These are phyloP conservation scores for Phlebiopsis flavidoalba DNA, from an alignment of 768 basidiomycete species.

Conservation along the genomic window DNA sequence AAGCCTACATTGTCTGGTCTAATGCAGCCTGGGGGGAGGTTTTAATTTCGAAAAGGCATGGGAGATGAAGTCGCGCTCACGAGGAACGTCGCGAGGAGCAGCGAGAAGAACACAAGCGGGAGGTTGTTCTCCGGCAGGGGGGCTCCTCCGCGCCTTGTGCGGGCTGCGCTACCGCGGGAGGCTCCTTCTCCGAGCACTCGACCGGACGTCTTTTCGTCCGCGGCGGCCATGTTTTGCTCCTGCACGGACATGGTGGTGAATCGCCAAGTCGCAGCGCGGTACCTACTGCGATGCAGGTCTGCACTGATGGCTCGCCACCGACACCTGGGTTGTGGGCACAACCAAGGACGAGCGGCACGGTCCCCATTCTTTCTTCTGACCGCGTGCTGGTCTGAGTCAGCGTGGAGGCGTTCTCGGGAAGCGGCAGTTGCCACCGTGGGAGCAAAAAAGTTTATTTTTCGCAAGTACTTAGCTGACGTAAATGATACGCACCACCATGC, in stretches of 20 bases:
- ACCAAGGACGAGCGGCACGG: not conserved
- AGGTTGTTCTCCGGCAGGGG: conserved; percentile 34
- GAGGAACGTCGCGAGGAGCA: conserved; percentile 34
- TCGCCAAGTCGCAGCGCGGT: not conserved
- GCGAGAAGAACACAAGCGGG: conserved; percentile 33
- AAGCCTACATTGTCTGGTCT: conserved; percentile 44
- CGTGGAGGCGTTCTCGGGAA: not conserved
- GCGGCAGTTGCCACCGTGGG: not conserved
- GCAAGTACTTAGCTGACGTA: not conserved
- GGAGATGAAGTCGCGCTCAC: conserved; percentile 13
- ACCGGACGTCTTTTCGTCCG: not conserved
- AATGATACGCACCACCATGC: not conserved
- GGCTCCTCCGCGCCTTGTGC: conserved; percentile 32
- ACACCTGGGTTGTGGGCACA: not conserved
- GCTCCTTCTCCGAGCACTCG: not conserved
- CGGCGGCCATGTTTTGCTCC: not conserved
- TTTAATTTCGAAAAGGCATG: not conserved
- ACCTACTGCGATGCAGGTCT: not conserved
- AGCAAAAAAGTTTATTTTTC: not conserved
- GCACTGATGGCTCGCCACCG: not conserved
- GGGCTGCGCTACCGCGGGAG: conserved; percentile 13
- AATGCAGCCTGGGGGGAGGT: conserved; percentile 36
- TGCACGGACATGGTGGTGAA: not conserved
- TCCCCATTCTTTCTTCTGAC: not conserved
- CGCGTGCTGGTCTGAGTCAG: not conserved